Evolutionary conservation across 352 stramenopile genomes (phyloP).

Genomic region (Stephanocyclus meneghinianus): DNA sequence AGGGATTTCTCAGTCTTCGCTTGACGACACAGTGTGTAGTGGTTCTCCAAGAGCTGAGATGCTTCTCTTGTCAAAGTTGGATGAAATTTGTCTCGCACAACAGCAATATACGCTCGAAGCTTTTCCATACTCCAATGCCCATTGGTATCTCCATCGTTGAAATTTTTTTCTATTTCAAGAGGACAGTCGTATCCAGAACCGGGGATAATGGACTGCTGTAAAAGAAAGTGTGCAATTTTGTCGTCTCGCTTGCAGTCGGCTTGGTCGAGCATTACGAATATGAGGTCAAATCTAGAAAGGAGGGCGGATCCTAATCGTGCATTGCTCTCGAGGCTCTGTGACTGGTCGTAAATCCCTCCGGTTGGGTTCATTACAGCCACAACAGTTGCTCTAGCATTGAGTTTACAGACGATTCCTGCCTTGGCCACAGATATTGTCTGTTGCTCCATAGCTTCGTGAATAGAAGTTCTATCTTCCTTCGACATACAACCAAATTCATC

Average conservation of each 20-base stretch:
- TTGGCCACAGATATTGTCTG: conserved; percentile 96
- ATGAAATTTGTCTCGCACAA: conserved; percentile 87
- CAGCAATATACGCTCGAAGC: conserved; percentile 90
- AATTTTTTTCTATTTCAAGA: conserved; percentile 18
- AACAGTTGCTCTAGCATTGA: conserved; percentile 93
- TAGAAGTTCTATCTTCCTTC: conserved; percentile 90
- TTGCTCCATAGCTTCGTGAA: conserved; percentile 98
- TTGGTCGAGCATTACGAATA: conserved; percentile 93
- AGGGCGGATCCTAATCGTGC: conserved; percentile 93
- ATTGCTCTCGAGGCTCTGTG: conserved; percentile 89
- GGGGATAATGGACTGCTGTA: conserved; percentile 86
- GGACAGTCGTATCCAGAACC: conserved; percentile 63
- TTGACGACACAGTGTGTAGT: conserved; percentile 86
- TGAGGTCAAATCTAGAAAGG: conserved; percentile 96
- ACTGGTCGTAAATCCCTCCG: conserved; percentile 87
- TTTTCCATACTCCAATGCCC: conserved; percentile 88
- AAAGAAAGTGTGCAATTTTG: conserved; percentile 92
- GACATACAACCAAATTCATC: conserved; percentile 97
- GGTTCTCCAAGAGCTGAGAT: conserved; percentile 87
- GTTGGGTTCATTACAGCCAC: conserved; percentile 95
- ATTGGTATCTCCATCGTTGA: conserved; percentile 34
- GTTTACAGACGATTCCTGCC: conserved; percentile 93
- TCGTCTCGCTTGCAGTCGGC: conserved; percentile 87
- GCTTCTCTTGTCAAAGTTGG: conserved; percentile 85
- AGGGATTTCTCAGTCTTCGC: conserved; percentile 64